Conservation (phyloP, 257 asterid genomes). For the Solanum bukasovii region DNA sequence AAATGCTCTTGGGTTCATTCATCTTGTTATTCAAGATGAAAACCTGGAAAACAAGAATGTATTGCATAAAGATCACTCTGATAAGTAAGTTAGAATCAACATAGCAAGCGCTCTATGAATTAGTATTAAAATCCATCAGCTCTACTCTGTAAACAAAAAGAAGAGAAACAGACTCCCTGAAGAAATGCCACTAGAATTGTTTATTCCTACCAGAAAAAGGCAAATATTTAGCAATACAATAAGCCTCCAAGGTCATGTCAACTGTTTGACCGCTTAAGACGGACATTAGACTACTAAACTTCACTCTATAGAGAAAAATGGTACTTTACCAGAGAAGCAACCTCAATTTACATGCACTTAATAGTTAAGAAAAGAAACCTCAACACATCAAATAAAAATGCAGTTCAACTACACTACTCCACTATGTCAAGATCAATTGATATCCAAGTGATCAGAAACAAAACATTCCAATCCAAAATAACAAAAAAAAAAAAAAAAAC, state of each 20-base stretch:
- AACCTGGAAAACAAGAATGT: background rate
- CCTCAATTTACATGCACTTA: background rate
- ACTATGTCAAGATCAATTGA: background rate
- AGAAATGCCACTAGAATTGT: background rate
- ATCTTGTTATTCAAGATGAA: background rate
- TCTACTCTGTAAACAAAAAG: background rate
- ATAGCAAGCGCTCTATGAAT: background rate
- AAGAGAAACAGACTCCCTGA: background rate
- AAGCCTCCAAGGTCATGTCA: background rate
- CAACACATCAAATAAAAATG: background rate
- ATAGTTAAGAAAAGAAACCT: background rate
- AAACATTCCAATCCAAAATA: background rate
- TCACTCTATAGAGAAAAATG: background rate
- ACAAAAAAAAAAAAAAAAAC: background rate
- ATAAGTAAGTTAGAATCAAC: background rate
- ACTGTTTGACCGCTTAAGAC: background rate
- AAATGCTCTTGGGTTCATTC: background rate
- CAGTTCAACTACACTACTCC: background rate
- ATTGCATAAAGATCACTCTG: background rate
- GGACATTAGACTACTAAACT: background rate
- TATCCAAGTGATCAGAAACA: background rate
- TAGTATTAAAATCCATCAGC: background rate
- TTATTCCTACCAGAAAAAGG: background rate
- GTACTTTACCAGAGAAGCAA: background rate
- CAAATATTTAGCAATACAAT: background rate